Evolutionary conservation across 176 grass and related monocot species (phyloP).

Genomic region (Saccharum spontaneum): DNA sequence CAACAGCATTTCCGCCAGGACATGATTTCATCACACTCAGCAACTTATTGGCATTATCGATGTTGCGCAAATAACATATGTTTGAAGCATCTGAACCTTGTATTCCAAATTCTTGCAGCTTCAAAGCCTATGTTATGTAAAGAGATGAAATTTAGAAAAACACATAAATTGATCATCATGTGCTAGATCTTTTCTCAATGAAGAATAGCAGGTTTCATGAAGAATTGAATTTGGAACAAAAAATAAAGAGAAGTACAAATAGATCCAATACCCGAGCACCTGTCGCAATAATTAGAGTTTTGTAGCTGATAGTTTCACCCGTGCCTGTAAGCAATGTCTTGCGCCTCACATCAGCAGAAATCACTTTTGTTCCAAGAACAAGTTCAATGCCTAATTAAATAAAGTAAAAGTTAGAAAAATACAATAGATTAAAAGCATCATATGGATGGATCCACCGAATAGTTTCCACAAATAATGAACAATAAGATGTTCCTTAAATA

Average conservation of each 20-base stretch:
- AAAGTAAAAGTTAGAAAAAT: conserved; percentile 8
- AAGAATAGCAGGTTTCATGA: not conserved
- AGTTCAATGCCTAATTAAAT: conserved; percentile 80
- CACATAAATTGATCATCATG: not conserved
- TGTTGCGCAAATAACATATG: conserved; percentile 82
- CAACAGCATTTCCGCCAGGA: conserved; percentile 75
- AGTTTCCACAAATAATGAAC: not conserved
- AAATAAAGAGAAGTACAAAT: conserved; percentile 18
- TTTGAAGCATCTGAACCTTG: conserved; percentile 71
- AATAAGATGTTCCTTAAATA: not conserved
- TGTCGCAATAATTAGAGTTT: conserved; percentile 87
- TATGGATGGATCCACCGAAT: not conserved
- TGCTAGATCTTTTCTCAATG: not conserved
- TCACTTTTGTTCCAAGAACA: conserved; percentile 87
- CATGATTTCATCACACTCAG: conserved; percentile 69
- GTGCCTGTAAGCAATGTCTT: conserved; percentile 71
- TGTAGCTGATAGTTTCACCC: conserved; percentile 96
- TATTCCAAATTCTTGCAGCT: conserved; percentile 92
- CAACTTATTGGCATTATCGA: conserved; percentile 77
- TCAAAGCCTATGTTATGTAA: conserved; percentile 68
- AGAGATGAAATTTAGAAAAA: conserved; percentile 10
- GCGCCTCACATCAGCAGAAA: conserved; percentile 69
- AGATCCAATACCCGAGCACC: conserved; percentile 90
- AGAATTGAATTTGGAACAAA: not conserved
- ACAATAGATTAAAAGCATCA: not conserved